Base-by-base conservation (phyloP, 805 yeast species). In the Groenewaldozyma tartarivorans region DNA sequence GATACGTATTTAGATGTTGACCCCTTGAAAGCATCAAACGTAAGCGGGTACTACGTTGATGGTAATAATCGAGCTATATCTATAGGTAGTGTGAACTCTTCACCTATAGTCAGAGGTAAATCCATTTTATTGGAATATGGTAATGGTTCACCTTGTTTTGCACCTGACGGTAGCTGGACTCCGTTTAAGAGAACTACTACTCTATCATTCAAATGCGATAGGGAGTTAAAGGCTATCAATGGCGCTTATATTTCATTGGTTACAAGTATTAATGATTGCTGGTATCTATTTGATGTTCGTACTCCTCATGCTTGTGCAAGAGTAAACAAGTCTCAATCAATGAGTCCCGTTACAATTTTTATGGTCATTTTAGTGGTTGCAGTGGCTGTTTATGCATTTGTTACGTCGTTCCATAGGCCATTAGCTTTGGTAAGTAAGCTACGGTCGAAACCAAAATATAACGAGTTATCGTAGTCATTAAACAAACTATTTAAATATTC, bases 291-390 rank as follows among this genome's bases (percentile, higher is more conserved):
- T 57, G 95, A 86, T 54, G 86, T 85, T 24, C 64, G 86, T 48
- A 82, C 94, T 3, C 77, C 83, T 33, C 81, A 79, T 61, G 95
- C 94, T 0, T 86, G 96, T 59, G 84, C 94, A 0, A 80, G 87
- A 1, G 76, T 83, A 6, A 77, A 79, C 39, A 72, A 77, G 50
- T 74, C 70, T 9, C 79, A 79, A 52, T 76, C 81, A 5, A 45
- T 60, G 45, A 49, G 55, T 17, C 65, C 66, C 16, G 42, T 74
- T 41, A 78, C 79, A 15, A 76, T 79, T 2, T 69, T 81, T 39
- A 75, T 83, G 66, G 76, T 81, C 37, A 79, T 81, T 34, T 36
- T 43, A 2, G 38, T 36, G 6, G 48, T 80, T 39, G 59, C 63
- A n/a, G 48, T 56, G 44, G 53, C 62, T 43, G 63, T 69, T 56